Evolutionary conservation across 768 basidiomycete species (phyloP), one percentile per base, ranked within the genome.

Genomic region (Tephrocybe rancida): DNA sequence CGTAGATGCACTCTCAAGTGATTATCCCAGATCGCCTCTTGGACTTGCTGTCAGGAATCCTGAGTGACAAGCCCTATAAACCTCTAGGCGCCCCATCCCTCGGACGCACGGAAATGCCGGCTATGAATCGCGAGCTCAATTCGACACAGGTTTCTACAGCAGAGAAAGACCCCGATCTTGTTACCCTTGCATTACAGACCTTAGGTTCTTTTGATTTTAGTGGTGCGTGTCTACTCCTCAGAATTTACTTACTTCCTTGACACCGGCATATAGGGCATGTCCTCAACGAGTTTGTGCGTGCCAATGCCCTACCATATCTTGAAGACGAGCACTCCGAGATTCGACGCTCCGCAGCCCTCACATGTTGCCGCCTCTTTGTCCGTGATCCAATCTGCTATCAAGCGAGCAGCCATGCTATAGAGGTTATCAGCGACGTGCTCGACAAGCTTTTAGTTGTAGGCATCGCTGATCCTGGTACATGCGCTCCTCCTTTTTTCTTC

Each of bases 391-490:
- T 98, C 46, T 95, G 92, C 67, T 92, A 91, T 61, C 95, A 98
- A 71, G 88, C 94, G 9, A 96, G 93, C 74, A 94, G 87, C 61
- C 92, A 98, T 70, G 90, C 95, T 7, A 96, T 97, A 50, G 93
- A 98, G 64, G 87, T 98, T 54, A 95, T 99, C 64, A 93, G 92
- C 68, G 96, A 98, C 58, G 95, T 98, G n/a, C 79, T 98, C 37
- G 95, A 97, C 68, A 98, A 98, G 69, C 79, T 99, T 11, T 71
- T 98, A 50, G 95, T 92, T 1, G 92, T 98, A 27, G 96, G 90
- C 9, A 94, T 97, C 49, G 94, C 96, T 26, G 97, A 99, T 75
- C 93, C 95, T 47, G 93, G 95, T 95, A 64, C 38, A 68, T 18
- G 25, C 32, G 1, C n/a, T 42, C 32, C 8, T 24, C 19, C 7